phyloP scores from a whole-genome alignment of 345 rosid genomes.

The Leavenworthia alabamica region DNA sequence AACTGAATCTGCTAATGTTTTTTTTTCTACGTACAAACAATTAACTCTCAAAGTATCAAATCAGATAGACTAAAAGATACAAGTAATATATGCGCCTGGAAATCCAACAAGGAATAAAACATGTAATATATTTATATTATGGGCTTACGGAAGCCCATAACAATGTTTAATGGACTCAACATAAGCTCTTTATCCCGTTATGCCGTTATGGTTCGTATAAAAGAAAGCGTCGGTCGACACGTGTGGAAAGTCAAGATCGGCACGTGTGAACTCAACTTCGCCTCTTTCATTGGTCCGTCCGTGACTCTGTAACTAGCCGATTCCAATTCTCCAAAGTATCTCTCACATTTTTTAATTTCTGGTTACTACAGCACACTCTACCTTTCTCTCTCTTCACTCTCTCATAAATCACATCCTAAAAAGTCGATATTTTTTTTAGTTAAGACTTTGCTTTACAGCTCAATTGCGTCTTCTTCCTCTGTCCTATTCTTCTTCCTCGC shows the following conservation, averaged over 20 bases:
- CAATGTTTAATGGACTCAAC: not conserved
- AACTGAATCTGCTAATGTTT: too few relatives aligned
- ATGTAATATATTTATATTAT: too few relatives aligned
- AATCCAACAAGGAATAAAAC: too few relatives aligned
- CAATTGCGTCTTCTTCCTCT: constrained; percentile 33
- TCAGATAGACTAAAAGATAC: too few relatives aligned
- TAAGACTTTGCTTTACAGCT: constrained; percentile 41
- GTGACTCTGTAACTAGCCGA: constrained; percentile 11
- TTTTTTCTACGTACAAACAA: too few relatives aligned
- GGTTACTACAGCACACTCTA: constrained; percentile 4
- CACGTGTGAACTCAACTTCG: constrained; percentile 20
- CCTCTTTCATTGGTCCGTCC: constrained; percentile 18
- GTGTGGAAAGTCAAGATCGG: constrained; percentile 32
- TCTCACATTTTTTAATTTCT: constrained; percentile 17
- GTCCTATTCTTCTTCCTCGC: constrained; percentile 27
- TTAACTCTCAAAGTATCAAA: too few relatives aligned
- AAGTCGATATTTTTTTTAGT: too few relatives aligned
- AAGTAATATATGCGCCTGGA: too few relatives aligned
- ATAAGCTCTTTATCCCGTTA: not conserved
- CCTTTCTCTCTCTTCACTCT: too few relatives aligned
- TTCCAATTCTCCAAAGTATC: constrained; percentile 26
- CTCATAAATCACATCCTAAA: too few relatives aligned
- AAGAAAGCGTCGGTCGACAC: constrained; percentile 61
- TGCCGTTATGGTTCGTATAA: not conserved
- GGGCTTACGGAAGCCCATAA: too few relatives aligned